Base-by-base conservation (phyloP, 495 filamentous ascomycete genomes). In the Aspergillus funiculosus region DNA sequence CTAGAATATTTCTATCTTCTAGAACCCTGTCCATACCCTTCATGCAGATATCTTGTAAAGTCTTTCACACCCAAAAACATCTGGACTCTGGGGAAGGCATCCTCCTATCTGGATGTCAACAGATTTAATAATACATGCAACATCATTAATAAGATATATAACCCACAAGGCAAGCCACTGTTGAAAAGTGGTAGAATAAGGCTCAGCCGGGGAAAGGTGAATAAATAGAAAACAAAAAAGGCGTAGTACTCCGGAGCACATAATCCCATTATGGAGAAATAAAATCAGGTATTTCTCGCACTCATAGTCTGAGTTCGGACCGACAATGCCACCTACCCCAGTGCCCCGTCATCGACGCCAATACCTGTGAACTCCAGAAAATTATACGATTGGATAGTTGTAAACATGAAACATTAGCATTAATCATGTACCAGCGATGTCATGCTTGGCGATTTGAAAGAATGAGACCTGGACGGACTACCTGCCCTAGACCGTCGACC, bases 401-500 rank as follows among this genome's bases (percentile, higher is more conserved):
- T 36, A 7, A 48, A 36, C 27, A 50, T 44, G 21, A 52, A 17
- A 46, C 32, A 48, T 53, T 29, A 51, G 48, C 59, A 49, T 70
- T 57, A 73, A 35, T 71, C 69, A 45, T 70, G 64, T 32, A 57
- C 54, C 20, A 68, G 50, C 5, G 67, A 66, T 27, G 62, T 64
- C 62, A 67, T 61, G 48, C 49, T 62, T 6, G 70, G 70, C 13
- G 70, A 73, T 42, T 63, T 68, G 32, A 61, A 61, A 32, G 65
- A 61, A 14, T 67, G 63, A 7, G 69, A 63, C 48, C 71, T 44
- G 5, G 69, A 67, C 24, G 71, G 71, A 62, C 68, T 73, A 50
- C 64, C 66, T 19, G 68, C 62, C 43, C 69, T 50, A 21, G 69
- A 72, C 20, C 68, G 68, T 30, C 69, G 67, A 4, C 69, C 70